A percentile compares a stretch with the other conserved stretches of the same genome.
Evolutionary conservation across 148 eudicot species (phyloP).

Genomic region (Vaccinium myrtillus): DNA sequence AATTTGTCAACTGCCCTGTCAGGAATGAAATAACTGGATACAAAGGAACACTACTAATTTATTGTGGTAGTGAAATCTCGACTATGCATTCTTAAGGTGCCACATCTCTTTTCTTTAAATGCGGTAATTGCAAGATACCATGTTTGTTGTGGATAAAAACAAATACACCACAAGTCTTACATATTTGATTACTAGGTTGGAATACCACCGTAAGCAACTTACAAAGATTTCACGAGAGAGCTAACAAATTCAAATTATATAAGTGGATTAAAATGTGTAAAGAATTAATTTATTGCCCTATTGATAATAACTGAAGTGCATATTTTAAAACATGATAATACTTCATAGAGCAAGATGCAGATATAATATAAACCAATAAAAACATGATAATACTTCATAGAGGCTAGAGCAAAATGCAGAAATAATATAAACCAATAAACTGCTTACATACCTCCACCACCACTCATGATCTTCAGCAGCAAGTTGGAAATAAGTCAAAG

Average conservation of each 20-base stretch:
- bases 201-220: not conserved
- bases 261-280: not conserved
- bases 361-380: not conserved
- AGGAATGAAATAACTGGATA: not conserved
- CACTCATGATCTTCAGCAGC: conserved; percentile 48
- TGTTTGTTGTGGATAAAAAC: not conserved
- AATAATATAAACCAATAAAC: not conserved
- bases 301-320: not conserved
- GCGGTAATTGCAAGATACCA: not conserved
- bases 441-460: conserved; percentile 40
- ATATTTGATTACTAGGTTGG: not conserved
- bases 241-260: not conserved
- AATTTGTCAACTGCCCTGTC: not conserved
- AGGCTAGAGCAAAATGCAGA: not conserved
- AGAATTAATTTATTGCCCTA: not conserved
- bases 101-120: not conserved
- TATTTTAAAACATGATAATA: not conserved
- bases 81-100: not conserved
- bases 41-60: not conserved
- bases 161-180: not conserved
- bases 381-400: not conserved
- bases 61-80: not conserved
- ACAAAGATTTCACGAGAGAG: not conserved
- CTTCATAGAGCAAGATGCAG: not conserved
- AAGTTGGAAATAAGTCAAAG: conserved; percentile 42